Evolutionary conservation across 768 basidiomycete species (phyloP).

Genomic region (Lenzites betulinus): DNA sequence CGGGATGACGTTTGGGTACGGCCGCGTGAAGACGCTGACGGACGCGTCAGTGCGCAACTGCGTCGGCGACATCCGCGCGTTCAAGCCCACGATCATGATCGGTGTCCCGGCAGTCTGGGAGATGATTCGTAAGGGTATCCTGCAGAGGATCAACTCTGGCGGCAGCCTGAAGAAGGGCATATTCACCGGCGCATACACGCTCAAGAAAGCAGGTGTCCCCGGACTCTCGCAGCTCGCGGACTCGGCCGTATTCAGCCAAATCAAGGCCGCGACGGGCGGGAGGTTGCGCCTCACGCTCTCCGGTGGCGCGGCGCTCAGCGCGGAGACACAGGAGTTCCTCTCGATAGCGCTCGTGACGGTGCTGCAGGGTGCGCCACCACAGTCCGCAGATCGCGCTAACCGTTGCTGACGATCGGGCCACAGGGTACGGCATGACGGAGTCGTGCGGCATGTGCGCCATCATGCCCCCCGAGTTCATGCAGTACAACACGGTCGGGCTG

Average conservation of each 20-base stretch:
- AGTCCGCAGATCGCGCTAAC: neutral
- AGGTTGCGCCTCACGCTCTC: conserved; percentile 75
- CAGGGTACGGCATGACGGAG: conserved; percentile 97
- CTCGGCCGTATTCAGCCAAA: conserved; percentile 68
- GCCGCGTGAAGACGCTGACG: conserved; percentile 93
- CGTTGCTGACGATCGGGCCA: neutral
- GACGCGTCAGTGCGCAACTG: conserved; percentile 90
- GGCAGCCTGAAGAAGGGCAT: conserved; percentile 69
- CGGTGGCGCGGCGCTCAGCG: conserved; percentile 86
- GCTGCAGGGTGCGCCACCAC: conserved; percentile 67
- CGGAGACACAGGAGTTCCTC: conserved; percentile 92
- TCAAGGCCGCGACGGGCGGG: conserved; percentile 86
- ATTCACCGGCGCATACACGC: conserved; percentile 76
- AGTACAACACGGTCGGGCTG: conserved; percentile 77
- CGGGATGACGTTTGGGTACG: conserved; percentile 86
- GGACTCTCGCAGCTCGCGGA: conserved; percentile 71
- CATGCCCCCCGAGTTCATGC: conserved; percentile 81
- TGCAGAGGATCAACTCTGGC: conserved; percentile 72
- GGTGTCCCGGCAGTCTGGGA: conserved; percentile 99
- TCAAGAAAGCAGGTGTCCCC: conserved; percentile 75
- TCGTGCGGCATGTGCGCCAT: conserved; percentile 89
- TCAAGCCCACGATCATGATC: conserved; percentile 87
- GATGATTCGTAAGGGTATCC: conserved; percentile 92
- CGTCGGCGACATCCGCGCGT: conserved; percentile 82
- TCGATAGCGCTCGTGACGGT: conserved; percentile 75